Evolutionary conservation across 352 stramenopile species (phyloP), one percentile per base, ranked within the genome.

Genomic region (Halophytophthora polymorphica): DNA sequence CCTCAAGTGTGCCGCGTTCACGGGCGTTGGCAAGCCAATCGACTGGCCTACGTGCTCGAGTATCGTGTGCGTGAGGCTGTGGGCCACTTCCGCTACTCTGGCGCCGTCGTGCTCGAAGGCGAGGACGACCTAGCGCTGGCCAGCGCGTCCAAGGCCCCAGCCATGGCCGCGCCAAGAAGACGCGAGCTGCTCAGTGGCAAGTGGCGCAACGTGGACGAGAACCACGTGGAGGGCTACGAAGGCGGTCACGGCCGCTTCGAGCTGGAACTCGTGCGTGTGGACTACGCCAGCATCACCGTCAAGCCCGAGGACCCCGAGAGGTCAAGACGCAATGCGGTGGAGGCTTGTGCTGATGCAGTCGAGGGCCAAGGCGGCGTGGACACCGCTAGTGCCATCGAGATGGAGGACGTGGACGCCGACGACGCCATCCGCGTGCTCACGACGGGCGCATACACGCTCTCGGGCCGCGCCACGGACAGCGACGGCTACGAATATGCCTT

Each of bases 401-500:
- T 61, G 10, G 45, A 57, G 10, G 64, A 69, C 8, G 53, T 77
- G 3, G 67, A 71, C 0, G 57, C 65, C 13, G 63, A 54, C 2
- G 44, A 52, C n/a, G 19, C 21, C 8, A 73, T 83, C 13, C 45
- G 44, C 7, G 62, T 64, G 13, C 65, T 90, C 6, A 90, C 79
- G 10, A 76, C 72, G 1, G 79, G 79, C 8, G 35, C 58, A 12
- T 90, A 80, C 57, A 56, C 59, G 38, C 57, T 90, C 3, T 77
- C 77, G 23, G 79, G 79, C 6, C 69, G 70, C n/a, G 74, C 76
- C 3, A 86, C 69, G 18, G 79, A 90, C 38, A 61, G 66, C 11
- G 79, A 90, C 18, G 79, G 76, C 11, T 90, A 90, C 61, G 76
- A 90, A 47, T 90, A 90, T 58, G 70, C 66, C 12, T 87, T 81